Percentiles rank a stretch among this genome's conserved stretches.
Evolutionary conservation across 345 rosid genomes (phyloP).

Genomic region (Erucastrum elatum): DNA sequence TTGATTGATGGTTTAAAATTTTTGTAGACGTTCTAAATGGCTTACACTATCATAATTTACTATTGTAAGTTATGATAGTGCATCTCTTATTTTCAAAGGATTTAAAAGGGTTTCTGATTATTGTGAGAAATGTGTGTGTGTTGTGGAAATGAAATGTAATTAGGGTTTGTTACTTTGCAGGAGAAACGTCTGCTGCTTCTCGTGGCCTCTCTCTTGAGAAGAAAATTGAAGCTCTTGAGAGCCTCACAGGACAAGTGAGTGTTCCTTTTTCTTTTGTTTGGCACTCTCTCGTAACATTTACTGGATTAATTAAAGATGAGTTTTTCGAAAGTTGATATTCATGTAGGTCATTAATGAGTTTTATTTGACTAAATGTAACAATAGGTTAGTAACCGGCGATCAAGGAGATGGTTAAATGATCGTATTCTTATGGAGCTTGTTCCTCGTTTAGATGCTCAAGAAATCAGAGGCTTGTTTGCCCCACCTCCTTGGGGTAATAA

Average conservation of each 20-base stretch:
- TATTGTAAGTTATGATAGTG: too few species aligned
- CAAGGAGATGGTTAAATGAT: constrained; percentile 90
- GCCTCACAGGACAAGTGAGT: constrained; percentile 71
- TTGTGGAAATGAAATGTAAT: not conserved
- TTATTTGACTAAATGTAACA: constrained; percentile 22
- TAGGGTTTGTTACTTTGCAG: constrained; percentile 39
- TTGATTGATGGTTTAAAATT: too few species aligned
- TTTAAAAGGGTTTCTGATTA: too few species aligned
- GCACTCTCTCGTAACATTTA: not conserved
- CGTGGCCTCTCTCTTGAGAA: constrained; percentile 76
- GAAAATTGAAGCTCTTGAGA: constrained; percentile 92
- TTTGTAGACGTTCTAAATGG: too few species aligned
- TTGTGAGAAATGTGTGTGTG: too few species aligned
- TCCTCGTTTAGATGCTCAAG: constrained; percentile 82
- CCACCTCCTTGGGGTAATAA: constrained; percentile 97
- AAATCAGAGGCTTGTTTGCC: constrained; percentile 93
- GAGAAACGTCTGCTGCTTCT: constrained; percentile 51
- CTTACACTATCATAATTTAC: too few species aligned
- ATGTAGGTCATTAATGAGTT: not conserved
- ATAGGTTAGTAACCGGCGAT: constrained; percentile 76
- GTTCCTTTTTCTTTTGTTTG: not conserved
- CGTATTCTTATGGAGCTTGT: constrained; percentile 95
- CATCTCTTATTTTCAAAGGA: too few species aligned
- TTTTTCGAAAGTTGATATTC: not conserved
- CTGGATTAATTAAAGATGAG: not conserved